Base-by-base conservation (phyloP, 768 basidiomycete species). In the Peribolospora baueri region DNA sequence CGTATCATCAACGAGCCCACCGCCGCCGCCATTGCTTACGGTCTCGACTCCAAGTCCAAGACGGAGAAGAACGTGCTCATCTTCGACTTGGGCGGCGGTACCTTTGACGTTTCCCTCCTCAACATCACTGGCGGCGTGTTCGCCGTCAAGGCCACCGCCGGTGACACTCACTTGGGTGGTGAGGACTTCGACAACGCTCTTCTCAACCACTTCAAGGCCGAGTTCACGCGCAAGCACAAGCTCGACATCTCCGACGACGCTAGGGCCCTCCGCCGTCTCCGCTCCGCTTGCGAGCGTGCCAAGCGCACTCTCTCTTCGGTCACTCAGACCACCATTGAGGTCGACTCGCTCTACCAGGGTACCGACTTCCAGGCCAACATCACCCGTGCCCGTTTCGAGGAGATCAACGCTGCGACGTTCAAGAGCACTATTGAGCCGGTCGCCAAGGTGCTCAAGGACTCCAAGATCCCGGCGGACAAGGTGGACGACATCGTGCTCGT, bases 1-100 rank as follows among this genome's bases (percentile, higher is more conserved):
- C 91, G 93, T 73, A 98, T 98, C 76, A 98, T 98, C 76, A 98
- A 98, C 73, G 93, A 98, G 74, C 93, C 93, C 60, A 98, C 93
- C 54, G 93, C 93, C 52, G 93, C 93, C 56, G 93, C 93, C 66
- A 95, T 98, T 63, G 93, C 93, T n/a, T 62, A 62, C 52, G 93
- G 93, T 67, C 70, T 73, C 59, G 93, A 97, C 70, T 56, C 63
- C 55, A 85, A 93, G 73, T 79, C 82, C 66, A 85, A 84, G 71
- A 73, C 77, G 58, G 91, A 97, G 76, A 87, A 86, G 72, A 95
- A 91, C 66, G 91, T 98, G 58, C 80, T 98, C 68, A 97, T 98
- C 69, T 98, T 98, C 75, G 91, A 98, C 75, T 76, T 98, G 57
- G 91, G 91, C 68, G 91, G 91, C 75, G 91, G 91, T 74, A 98